phyloP scores from a whole-genome alignment of 441 rosid genomes.

The Erodium chrysanthum region DNA sequence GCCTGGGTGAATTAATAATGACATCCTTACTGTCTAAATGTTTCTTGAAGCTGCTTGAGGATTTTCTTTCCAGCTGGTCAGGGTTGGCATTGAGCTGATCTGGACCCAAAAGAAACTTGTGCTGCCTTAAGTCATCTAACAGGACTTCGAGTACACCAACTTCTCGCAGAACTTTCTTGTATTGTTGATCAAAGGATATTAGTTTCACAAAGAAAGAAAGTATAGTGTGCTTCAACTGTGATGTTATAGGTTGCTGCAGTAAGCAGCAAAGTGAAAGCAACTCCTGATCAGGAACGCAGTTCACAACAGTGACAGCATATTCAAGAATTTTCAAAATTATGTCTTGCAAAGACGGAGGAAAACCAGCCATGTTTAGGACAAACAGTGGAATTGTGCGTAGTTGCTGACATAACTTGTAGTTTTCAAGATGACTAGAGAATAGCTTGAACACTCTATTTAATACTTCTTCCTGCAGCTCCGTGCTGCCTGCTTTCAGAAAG shows the following conservation, averaged over 20 bases:
- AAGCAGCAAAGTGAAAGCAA: constrained; percentile 96
- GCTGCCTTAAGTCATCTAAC: constrained; percentile 92
- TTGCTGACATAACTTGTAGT: constrained; percentile 86
- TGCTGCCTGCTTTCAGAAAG: constrained; percentile 83
- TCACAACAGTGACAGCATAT: constrained; percentile 98
- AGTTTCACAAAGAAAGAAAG: constrained; percentile 95
- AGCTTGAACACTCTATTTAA: constrained; percentile 94
- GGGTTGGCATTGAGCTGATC: constrained; percentile 42
- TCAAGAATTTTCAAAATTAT: constrained; percentile 96
- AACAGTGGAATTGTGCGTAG: constrained; percentile 92
- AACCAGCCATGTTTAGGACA: constrained; percentile 92
- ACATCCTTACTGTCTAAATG: constrained; percentile 72
- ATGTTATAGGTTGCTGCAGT: constrained; percentile 86
- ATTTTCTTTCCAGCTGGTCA: constrained; percentile 50
- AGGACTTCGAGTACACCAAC: constrained; percentile 96
- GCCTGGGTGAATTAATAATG: constrained; percentile 87
- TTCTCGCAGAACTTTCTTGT: constrained; percentile 95
- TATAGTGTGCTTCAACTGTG: constrained; percentile 83
- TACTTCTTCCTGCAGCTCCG: constrained; percentile 92
- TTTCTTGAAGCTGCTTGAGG: constrained; percentile 79
- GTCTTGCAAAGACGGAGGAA: constrained; percentile 87
- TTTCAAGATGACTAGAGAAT: constrained; percentile 97
- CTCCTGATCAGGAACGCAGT: constrained; percentile 99
- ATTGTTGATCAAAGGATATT: constrained; percentile 94
- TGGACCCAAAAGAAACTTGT: constrained; percentile 77